Evolutionary conservation across 495 filamentous ascomycete species (phyloP).

Genomic region (Talaromyces nanjingensis): DNA sequence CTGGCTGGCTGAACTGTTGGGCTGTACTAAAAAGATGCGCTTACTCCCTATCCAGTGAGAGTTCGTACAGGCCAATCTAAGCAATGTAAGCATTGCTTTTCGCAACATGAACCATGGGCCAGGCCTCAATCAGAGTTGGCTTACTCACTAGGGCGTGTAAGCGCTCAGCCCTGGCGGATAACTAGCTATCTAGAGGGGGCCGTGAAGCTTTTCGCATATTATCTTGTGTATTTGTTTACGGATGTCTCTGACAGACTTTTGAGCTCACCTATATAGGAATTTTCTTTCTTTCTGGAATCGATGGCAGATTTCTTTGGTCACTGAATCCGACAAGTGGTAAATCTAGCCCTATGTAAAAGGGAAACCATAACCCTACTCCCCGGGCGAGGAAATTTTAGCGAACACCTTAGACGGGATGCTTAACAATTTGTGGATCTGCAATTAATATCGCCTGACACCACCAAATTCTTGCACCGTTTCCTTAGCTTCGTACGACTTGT

Average conservation of each 20-base stretch:
- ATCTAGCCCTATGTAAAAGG: neutral
- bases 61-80: neutral
- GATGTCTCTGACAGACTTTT: neutral
- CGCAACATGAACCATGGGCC: neutral
- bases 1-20: neutral
- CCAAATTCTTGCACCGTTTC: neutral
- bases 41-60: neutral
- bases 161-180: neutral
- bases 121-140: neutral
- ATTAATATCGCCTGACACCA: neutral
- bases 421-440: neutral
- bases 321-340: neutral
- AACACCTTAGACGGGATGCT: neutral
- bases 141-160: neutral
- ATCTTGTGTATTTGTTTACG: neutral
- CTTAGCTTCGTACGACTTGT: neutral
- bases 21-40: neutral
- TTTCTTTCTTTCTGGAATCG: neutral
- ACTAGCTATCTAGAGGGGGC: neutral
- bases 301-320: neutral
- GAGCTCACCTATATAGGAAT: neutral
- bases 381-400: neutral
- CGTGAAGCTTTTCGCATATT: neutral
- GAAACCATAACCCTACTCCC: neutral
- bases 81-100: neutral